Conservation (phyloP, 2,329 filamentous ascomycete species). For the Dendryphion nanum region DNA sequence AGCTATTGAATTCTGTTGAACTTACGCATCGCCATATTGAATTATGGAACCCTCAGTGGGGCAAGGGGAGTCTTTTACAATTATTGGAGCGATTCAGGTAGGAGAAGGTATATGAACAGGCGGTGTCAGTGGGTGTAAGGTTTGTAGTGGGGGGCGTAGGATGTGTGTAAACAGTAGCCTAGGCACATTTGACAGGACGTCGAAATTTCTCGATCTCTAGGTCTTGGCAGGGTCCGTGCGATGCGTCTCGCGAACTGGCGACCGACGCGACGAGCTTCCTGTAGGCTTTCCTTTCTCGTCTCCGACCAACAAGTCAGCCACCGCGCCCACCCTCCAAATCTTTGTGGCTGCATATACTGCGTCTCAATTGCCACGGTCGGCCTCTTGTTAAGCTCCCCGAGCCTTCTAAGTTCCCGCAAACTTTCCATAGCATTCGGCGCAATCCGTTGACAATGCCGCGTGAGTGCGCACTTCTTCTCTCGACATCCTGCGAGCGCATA, state of each 20-base stretch:
- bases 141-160: slow-evolving; percentile 1
- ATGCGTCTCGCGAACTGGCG: neutral
- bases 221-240: slow-evolving; percentile 1
- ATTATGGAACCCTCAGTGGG: slow-evolving; percentile 9
- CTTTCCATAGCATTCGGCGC: too few relatives aligned
- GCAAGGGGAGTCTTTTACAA: slow-evolving; percentile 2
- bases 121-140: neutral
- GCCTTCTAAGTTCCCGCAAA: too few relatives aligned
- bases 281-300: too few relatives aligned
- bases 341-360: too few relatives aligned
- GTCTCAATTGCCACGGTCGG: too few relatives aligned
- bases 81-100: slow-evolving; percentile 4
- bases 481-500: neutral
- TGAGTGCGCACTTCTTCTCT: slow-evolving; percentile 19
- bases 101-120: neutral
- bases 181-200: slow-evolving; percentile 5
- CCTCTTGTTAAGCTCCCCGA: too few relatives aligned
- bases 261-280: neutral
- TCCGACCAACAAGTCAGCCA: too few relatives aligned
- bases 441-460: slow-evolving; percentile 29
- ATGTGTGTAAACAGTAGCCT: slow-evolving; percentile 20
- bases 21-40: slow-evolving; percentile 42
- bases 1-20: slow-evolving; percentile 22
- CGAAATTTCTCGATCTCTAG: slow-evolving; percentile 13
- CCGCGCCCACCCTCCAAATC: too few relatives aligned